Evolutionary conservation across 495 filamentous ascomycete species (phyloP).

Genomic region (Tuber borchii): DNA sequence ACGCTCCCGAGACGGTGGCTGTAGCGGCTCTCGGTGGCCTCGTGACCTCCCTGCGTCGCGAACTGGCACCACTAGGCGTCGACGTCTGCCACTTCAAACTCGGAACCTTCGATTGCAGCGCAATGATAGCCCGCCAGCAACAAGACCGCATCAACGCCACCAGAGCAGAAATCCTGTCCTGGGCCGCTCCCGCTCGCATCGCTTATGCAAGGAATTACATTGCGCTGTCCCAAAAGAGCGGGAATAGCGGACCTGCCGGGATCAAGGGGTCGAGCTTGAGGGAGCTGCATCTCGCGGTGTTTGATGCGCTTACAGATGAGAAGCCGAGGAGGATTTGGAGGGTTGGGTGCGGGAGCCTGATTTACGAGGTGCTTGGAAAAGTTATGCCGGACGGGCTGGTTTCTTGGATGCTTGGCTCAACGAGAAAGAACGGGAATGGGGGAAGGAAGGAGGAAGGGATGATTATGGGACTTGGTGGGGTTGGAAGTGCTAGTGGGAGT

Average conservation of each 20-base stretch:
- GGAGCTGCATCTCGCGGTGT: slow-evolving; percentile 74
- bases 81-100: slow-evolving; percentile 77
- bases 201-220: slow-evolving; percentile 56
- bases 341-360: slow-evolving; percentile 70
- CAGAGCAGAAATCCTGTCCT: slow-evolving; percentile 56
- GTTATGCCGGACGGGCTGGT: slow-evolving; percentile 76
- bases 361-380: slow-evolving; percentile 78
- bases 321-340: slow-evolving; percentile 53
- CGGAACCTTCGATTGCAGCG: slow-evolving; percentile 69
- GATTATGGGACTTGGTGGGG: slow-evolving; percentile 47
- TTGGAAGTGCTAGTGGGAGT: slow-evolving; percentile 45
- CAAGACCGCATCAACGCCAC: slow-evolving; percentile 30
- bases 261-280: slow-evolving; percentile 61
- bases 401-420: slow-evolving; percentile 80
- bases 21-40: slow-evolving; percentile 75
- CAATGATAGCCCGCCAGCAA: slow-evolving; percentile 17
- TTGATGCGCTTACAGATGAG: slow-evolving; percentile 67
- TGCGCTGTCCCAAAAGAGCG: slow-evolving; percentile 44
- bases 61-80: slow-evolving; percentile 65
- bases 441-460: slow-evolving; percentile 46
- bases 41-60: slow-evolving; percentile 64
- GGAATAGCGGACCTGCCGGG: slow-evolving; percentile 47
- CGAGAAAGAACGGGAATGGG: slow-evolving; percentile 48
- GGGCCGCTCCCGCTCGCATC: slow-evolving; percentile 53
- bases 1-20: slow-evolving; percentile 71